Base-by-base conservation (phyloP, 768 basidiomycete species). In the Mycena sanguinolenta region DNA sequence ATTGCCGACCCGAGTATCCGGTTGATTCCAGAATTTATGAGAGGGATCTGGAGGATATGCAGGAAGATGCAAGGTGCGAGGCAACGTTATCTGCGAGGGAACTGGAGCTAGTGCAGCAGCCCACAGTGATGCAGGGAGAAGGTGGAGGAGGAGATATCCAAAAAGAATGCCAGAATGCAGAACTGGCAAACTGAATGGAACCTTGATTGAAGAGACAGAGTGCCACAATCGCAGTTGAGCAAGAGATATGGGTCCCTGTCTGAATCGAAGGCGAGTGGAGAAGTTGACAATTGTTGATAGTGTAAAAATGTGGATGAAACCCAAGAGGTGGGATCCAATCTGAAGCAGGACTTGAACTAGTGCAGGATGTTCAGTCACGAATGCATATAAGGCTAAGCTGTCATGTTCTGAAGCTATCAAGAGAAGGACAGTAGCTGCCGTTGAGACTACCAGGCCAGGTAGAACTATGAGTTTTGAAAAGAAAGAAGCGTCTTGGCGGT, bases 111-210 rank as follows among this genome's bases (percentile, higher is more conserved):
- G 38, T 17, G 42, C 58, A 27, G 7, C 58, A 16, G 39, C 58
- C 58, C 58, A 60, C 5, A 60, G 58, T n/a, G 58, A 44, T 16
- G 58, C 58, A 28, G 58, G 58, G n/a, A 60, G 58, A 10, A 60
- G 58, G 58, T 60, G 58, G 5, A 60, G 58, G 23, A 60, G 21
- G 19, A 28, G 58, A 19, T 60, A 60, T 44, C 30, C 30, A 27
- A 60, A 14, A 4, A 60, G 27, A 60, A 60, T 30, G 2, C 58
- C 58, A 3, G 23, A 6, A 14, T 60, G 58, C 23, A 60, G 25
- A 4, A 60, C 16, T 14, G 58, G 58, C 19, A 60, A 27, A 27
- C 46, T 60, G 34, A 34, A 44, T n/a, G n/a, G n/a, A n/a, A n/a
- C n/a, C n/a, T n/a, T n/a, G n/a, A n/a, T n/a, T n/a, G n/a, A n/a